A percentile compares a stretch with the other conserved stretches of the same genome.
phyloP scores from a whole-genome alignment of 495 filamentous ascomycete genomes.

The Penicillium angulare region DNA sequence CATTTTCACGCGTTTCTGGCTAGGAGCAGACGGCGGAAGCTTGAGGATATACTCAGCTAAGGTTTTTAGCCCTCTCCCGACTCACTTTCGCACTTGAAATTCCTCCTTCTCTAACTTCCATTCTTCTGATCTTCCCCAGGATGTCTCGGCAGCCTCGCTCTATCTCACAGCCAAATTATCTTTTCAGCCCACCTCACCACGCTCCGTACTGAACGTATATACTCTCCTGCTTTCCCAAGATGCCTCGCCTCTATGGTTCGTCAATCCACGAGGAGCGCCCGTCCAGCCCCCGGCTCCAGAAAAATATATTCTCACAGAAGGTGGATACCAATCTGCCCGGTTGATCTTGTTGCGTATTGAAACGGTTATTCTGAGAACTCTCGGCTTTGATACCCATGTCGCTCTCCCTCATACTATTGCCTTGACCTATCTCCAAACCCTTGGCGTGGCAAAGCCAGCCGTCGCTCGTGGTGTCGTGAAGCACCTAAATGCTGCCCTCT shows the following conservation, averaged over 20 bases:
- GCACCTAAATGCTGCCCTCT: conserved; percentile 77
- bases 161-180: conserved; percentile 86
- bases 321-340: conserved; percentile 61
- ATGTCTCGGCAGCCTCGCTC: conserved; percentile 76
- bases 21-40: conserved; percentile 64
- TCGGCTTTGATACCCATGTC: conserved; percentile 82
- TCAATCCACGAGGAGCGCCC: conserved; percentile 30
- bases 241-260: conserved; percentile 58
- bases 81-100: neutral
- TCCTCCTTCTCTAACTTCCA: neutral
- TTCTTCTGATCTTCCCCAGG: conserved; percentile 40
- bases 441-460: conserved; percentile 54
- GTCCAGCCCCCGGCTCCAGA: conserved; percentile 47
- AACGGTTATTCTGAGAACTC: conserved; percentile 66
- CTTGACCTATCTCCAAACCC: conserved; percentile 88
- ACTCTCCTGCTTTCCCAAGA: conserved; percentile 69
- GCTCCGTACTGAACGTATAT: conserved; percentile 81
- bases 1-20: conserved; percentile 84
- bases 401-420: conserved; percentile 83
- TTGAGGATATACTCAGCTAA: conserved; percentile 54
- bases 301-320: conserved; percentile 72
- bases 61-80: too few relatives aligned
- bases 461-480: conserved; percentile 65
- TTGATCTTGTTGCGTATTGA: conserved; percentile 66
- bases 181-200: conserved; percentile 68